phyloP scores from a whole-genome alignment of 208 protist species.

The Polymyxa betae region DNA sequence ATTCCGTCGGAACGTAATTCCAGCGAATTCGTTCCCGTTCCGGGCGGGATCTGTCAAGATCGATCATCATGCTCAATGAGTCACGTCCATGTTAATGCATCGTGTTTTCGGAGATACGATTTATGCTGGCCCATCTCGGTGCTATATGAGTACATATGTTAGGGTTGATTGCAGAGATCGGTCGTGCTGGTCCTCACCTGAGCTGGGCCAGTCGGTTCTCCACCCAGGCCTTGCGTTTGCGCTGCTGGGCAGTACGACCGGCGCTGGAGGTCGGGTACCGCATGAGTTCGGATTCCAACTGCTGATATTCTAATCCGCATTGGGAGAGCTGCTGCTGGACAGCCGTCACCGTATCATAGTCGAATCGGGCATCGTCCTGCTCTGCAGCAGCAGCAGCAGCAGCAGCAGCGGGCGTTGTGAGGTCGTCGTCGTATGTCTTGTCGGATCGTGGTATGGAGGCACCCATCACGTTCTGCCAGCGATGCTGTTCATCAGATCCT shows the following conservation, averaged over 20 bases:
- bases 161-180: background rate
- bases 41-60: too few relatives aligned
- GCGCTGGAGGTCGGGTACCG: background rate
- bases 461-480: too few relatives aligned
- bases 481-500: too few relatives aligned
- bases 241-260: background rate
- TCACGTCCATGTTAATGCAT: too few relatives aligned
- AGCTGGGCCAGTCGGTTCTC: background rate
- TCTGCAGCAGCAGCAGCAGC: too few relatives aligned
- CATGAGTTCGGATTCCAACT: background rate
- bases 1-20: background rate
- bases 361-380: background rate
- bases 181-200: background rate
- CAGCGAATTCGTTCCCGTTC: background rate
- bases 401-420: too few relatives aligned
- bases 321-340: background rate
- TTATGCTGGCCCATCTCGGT: background rate
- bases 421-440: too few relatives aligned
- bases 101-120: background rate
- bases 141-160: background rate
- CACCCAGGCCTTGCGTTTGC: background rate
- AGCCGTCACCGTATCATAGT: background rate
- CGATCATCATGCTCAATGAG: too few relatives aligned
- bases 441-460: too few relatives aligned
- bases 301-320: background rate